phyloP scores from a whole-genome alignment of 1,284 basidiomycete genomes.

The Irpex rosettiformis region DNA sequence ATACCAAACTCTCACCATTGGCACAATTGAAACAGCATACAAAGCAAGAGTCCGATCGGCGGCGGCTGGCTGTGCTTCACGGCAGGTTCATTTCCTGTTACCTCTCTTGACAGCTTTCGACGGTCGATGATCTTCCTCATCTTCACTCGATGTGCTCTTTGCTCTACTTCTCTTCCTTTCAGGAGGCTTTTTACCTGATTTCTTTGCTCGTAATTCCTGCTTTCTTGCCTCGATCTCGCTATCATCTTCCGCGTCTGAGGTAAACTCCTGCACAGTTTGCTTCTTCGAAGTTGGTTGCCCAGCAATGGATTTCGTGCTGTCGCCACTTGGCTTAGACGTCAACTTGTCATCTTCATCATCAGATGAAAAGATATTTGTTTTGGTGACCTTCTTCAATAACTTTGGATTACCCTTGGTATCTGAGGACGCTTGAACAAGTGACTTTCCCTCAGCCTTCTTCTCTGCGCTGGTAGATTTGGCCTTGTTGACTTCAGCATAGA shows the following conservation, averaged over 20 bases:
- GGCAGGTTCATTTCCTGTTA: slow-evolving; percentile 9
- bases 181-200: slow-evolving; percentile 15
- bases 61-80: background rate
- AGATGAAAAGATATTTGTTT: slow-evolving; percentile 46
- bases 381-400: slow-evolving; percentile 33
- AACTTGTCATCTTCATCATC: slow-evolving; percentile 35
- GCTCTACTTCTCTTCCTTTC: slow-evolving; percentile 2
- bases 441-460: slow-evolving; percentile 21
- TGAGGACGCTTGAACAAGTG: background rate
- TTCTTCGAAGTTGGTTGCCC: slow-evolving; percentile 18
- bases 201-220: slow-evolving; percentile 17
- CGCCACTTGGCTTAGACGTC: background rate
- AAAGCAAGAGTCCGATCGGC: slow-evolving; percentile 1
- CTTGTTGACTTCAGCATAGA: slow-evolving; percentile 40
- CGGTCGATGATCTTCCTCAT: slow-evolving; percentile 25
- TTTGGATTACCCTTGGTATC: slow-evolving; percentile 33
- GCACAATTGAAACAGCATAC: background rate
- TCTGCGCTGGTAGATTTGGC: slow-evolving; percentile 26
- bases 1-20: background rate
- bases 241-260: slow-evolving; percentile 21
- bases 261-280: slow-evolving; percentile 17
- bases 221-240: slow-evolving; percentile 16
- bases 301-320: slow-evolving; percentile 13
- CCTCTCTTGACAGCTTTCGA: slow-evolving; percentile 22
- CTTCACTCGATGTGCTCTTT: slow-evolving; percentile 18